phyloP scores from a whole-genome alignment of 2,329 filamentous ascomycete species.

The Arthrinium phaeospermum region DNA sequence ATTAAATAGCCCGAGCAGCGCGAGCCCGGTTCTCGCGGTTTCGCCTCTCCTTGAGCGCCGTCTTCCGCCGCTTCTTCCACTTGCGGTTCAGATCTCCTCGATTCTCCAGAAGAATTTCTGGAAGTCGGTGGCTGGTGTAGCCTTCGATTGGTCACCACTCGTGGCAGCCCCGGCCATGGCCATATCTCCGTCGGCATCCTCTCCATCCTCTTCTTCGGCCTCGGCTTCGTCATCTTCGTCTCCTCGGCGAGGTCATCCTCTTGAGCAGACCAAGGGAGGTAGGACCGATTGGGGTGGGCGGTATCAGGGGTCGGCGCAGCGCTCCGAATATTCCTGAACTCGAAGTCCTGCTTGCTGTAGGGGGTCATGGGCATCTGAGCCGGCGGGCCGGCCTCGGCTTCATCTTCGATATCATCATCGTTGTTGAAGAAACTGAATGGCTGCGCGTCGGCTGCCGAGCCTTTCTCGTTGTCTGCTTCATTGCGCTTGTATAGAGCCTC shows the following conservation, averaged over 20 bases:
- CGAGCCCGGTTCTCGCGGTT: conserved; percentile 68
- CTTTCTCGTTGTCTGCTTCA: conserved; percentile 47
- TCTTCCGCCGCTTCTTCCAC: conserved; percentile 70
- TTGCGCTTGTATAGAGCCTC: conserved; percentile 89
- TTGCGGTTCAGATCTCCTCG: conserved; percentile 67
- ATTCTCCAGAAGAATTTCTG: conserved; percentile 73
- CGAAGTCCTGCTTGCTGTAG: conserved; percentile 79
- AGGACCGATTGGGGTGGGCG: conserved; percentile 72
- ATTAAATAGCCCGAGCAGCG: conserved; percentile 48
- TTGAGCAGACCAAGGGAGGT: conserved; percentile 59
- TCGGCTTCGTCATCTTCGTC: conserved; percentile 45
- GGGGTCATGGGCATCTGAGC: conserved; percentile 74
- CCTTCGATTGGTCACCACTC: conserved; percentile 20
- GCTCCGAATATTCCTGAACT: conserved; percentile 77
- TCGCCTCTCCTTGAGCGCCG: conserved; percentile 68
- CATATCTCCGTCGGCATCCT: conserved; percentile 29
- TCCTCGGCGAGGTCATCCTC: conserved; percentile 51
- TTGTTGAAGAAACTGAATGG: conserved; percentile 79
- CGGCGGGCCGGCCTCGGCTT: conserved; percentile 24
- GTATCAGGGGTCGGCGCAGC: conserved; percentile 96
- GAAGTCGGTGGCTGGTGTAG: conserved; percentile 53
- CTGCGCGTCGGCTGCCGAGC: conserved; percentile 54
- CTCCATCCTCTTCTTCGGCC: conserved; percentile 34
- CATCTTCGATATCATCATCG: conserved; percentile 45
- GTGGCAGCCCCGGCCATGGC: conserved; percentile 25